These are phyloP conservation scores for Talaromyces sp. DNA, from an alignment of 2,329 filamentous ascomycete species.

Conservation along the genomic window DNA sequence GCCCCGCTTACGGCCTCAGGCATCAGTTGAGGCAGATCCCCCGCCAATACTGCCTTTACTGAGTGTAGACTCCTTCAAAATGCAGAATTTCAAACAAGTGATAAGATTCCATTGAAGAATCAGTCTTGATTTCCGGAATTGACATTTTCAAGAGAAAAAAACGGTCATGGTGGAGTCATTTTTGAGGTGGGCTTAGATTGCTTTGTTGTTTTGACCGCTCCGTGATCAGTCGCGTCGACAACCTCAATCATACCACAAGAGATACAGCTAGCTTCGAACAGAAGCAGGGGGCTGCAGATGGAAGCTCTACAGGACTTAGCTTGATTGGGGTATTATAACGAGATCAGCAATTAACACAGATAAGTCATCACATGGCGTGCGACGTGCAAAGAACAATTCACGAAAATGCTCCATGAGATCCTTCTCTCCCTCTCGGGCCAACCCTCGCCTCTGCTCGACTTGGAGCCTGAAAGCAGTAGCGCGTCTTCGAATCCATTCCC, in stretches of 20 bases:
- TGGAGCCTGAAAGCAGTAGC: constrained; percentile 46
- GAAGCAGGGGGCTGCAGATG: background rate
- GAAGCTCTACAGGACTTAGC: background rate
- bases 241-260: background rate
- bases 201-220: constrained; percentile 5
- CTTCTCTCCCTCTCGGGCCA: constrained; percentile 93
- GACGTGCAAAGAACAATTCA: background rate
- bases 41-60: background rate
- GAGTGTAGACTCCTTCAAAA: background rate
- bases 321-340: background rate
- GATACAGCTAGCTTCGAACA: background rate
- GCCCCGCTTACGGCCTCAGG: constrained; percentile 20
- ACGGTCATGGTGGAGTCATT: background rate
- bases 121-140: background rate
- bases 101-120: background rate
- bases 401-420: constrained; percentile 94
- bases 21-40: constrained; percentile 4
- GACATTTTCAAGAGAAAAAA: background rate
- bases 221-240: constrained; percentile 13
- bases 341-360: background rate
- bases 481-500: constrained; percentile 50
- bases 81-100: background rate
- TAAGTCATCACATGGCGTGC: background rate
- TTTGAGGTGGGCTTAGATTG: background rate
- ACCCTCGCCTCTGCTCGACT: constrained; percentile 77